phyloP scores from a whole-genome alignment of 2,329 filamentous ascomycete species.

The Arthrobotrys conoides region DNA sequence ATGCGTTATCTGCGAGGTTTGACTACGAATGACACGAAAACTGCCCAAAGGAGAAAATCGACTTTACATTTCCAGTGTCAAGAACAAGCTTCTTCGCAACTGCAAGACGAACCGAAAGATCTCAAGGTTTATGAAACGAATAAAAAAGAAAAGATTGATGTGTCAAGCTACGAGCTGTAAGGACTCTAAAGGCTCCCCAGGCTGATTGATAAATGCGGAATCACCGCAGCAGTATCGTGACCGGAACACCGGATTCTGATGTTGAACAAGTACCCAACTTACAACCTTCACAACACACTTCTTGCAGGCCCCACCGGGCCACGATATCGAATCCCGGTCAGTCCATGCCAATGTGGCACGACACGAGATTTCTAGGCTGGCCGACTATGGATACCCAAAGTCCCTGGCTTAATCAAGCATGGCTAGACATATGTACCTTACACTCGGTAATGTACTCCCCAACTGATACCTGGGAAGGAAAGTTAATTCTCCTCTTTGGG shows the following conservation, averaged over 20 bases:
- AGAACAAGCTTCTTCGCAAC: constrained; percentile 14
- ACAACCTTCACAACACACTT: constrained; percentile 55
- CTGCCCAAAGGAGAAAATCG: constrained; percentile 37
- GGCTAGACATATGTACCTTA: neutral
- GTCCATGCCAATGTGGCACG: constrained; percentile 49
- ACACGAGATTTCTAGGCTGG: constrained; percentile 24
- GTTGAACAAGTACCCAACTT: constrained; percentile 7
- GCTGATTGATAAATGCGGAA: constrained; percentile 44
- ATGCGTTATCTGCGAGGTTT: constrained; percentile 55
- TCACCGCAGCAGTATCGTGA: constrained; percentile 30
- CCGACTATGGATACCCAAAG: constrained; percentile 14
- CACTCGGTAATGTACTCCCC: neutral
- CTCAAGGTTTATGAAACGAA: constrained; percentile 39
- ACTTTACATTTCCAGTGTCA: constrained; percentile 20
- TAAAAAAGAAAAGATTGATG: constrained; percentile 29
- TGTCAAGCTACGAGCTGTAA: constrained; percentile 25
- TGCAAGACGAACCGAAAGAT: constrained; percentile 29
- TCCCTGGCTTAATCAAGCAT: constrained; percentile 2
- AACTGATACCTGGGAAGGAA: neutral
- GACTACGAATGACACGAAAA: constrained; percentile 15
- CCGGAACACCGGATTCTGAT: neutral
- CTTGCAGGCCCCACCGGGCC: constrained; percentile 12
- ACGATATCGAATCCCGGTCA: constrained; percentile 8
- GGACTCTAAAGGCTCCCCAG: constrained; percentile 30
- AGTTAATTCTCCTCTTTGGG: constrained; percentile 48